Evolutionary conservation across 345 rosid species (phyloP).

Genomic region (Euphorbia pulcherrima): DNA sequence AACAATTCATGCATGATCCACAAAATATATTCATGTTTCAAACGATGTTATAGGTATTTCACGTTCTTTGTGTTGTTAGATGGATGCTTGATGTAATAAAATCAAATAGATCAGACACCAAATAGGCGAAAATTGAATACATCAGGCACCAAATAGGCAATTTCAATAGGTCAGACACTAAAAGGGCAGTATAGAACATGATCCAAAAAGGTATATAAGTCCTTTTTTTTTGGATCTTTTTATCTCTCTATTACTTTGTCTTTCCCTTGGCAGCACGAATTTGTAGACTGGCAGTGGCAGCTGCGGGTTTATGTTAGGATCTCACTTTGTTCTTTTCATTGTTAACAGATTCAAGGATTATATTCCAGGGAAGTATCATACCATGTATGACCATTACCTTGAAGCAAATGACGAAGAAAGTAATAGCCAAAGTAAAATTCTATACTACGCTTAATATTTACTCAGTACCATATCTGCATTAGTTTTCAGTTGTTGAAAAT

Average conservation of each 20-base stretch:
- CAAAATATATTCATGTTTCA: no score
- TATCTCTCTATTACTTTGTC: neutral
- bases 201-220: no score
- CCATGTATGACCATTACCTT: constrained; percentile 65
- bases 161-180: no score
- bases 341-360: constrained; percentile 72
- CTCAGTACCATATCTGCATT: neutral
- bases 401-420: constrained; percentile 33
- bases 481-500: neutral
- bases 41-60: no score
- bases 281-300: neutral
- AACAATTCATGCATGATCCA: no score
- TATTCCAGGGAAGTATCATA: constrained; percentile 62
- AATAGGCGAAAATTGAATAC: no score
- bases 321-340: constrained; percentile 10
- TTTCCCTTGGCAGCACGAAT: neutral
- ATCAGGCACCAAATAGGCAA: no score
- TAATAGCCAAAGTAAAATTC: constrained; percentile 23
- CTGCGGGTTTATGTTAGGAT: neutral
- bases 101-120: no score
- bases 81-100: no score
- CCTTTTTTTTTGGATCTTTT: neutral
- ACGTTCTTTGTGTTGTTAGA: no score
- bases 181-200: no score
- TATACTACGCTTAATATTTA: neutral